phyloP scores from a whole-genome alignment of 371 early-diverging fungal species.

The Coemansia sp. region DNA sequence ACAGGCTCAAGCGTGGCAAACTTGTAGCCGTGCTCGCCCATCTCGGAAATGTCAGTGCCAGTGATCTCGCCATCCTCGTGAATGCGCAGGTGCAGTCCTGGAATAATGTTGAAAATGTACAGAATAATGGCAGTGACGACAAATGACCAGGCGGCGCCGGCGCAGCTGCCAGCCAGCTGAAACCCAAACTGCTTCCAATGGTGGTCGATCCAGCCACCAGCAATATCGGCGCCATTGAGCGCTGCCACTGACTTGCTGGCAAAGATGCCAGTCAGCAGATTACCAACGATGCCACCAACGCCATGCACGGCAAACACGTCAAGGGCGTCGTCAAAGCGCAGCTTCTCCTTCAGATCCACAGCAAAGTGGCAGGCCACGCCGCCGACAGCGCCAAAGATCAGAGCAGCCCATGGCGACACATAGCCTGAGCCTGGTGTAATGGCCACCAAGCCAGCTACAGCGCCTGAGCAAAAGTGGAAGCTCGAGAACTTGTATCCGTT shows the following conservation, averaged over 20 bases:
- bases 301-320: constrained; percentile 89
- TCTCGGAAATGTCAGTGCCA: constrained; percentile 63
- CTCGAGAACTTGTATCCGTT: constrained; percentile 76
- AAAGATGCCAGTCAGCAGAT: constrained; percentile 85
- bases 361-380: constrained; percentile 76
- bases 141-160: constrained; percentile 64
- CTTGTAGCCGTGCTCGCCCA: constrained; percentile 70
- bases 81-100: constrained; percentile 56
- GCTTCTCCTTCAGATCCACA: constrained; percentile 69
- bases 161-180: constrained; percentile 60
- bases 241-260: constrained; percentile 70
- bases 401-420: constrained; percentile 78
- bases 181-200: constrained; percentile 64
- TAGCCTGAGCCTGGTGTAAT: constrained; percentile 92
- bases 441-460: constrained; percentile 87
- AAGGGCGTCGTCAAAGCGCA: constrained; percentile 85
- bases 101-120: constrained; percentile 55
- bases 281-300: constrained; percentile 84
- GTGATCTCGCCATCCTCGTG: constrained; percentile 60
- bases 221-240: constrained; percentile 70
- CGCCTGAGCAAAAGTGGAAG: constrained; percentile 88
- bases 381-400: constrained; percentile 75
- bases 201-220: constrained; percentile 73
- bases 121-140: constrained; percentile 62
- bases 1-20: constrained; percentile 46